These are phyloP conservation scores for Talaromyces thailandensis DNA, from an alignment of 495 filamentous ascomycete genomes.

Conservation along the genomic window DNA sequence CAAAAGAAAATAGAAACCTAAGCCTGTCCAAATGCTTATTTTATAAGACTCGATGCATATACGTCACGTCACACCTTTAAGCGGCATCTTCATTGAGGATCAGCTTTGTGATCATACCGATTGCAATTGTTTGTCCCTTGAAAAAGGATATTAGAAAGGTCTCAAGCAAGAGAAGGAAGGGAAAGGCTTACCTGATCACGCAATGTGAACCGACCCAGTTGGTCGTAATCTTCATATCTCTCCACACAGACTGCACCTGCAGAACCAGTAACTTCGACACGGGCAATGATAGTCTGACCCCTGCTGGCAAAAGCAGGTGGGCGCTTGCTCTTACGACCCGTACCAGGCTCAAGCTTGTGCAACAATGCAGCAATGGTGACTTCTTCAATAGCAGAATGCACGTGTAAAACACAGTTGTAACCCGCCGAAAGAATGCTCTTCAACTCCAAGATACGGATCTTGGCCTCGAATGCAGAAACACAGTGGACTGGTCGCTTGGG, in stretches of 20 bases:
- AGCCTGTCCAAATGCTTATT: slow-evolving; percentile 3
- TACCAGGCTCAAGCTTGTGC: slow-evolving; percentile 95
- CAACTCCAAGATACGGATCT: slow-evolving; percentile 90
- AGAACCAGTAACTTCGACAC: slow-evolving; percentile 75
- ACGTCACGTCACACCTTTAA: background rate
- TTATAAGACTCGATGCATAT: slow-evolving; percentile 2
- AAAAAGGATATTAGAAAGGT: slow-evolving; percentile 10
- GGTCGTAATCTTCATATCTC: slow-evolving; percentile 85
- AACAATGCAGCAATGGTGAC: slow-evolving; percentile 79
- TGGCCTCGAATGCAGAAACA: slow-evolving; percentile 85
- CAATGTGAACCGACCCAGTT: slow-evolving; percentile 90
- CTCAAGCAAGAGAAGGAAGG: background rate
- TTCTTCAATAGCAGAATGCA: slow-evolving; percentile 89
- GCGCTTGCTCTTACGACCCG: slow-evolving; percentile 84
- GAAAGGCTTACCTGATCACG: slow-evolving; percentile 68
- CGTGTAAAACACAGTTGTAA: slow-evolving; percentile 87
- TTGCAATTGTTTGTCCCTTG: slow-evolving; percentile 91
- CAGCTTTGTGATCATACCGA: slow-evolving; percentile 92
- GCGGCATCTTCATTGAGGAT: slow-evolving; percentile 30
- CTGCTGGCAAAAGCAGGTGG: slow-evolving; percentile 86
- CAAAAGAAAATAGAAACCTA: background rate
- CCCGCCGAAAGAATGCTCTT: slow-evolving; percentile 86
- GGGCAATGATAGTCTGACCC: slow-evolving; percentile 88
- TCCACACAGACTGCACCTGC: slow-evolving; percentile 87
- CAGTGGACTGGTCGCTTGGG: slow-evolving; percentile 86